Evolutionary conservation across 164 flowering plant genomes (phyloP).

Genomic region (Chimonanthus salicifolius): DNA sequence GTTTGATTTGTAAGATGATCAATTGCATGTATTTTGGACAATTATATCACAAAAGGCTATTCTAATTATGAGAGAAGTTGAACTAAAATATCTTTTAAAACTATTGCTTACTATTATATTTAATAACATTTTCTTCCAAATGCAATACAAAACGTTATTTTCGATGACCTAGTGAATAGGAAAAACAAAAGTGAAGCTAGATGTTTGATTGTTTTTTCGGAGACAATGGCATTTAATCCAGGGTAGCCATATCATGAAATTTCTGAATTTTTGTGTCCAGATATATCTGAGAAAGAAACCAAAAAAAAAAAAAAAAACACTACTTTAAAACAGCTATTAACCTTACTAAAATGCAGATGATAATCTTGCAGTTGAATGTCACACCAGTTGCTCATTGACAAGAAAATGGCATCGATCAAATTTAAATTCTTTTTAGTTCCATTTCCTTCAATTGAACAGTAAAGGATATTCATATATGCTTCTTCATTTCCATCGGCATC

Average conservation of each 20-base stretch:
- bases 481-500: slow-evolving; percentile 35
- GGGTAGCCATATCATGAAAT: neutral
- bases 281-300: neutral
- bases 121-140: no score
- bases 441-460: slow-evolving; percentile 32
- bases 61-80: no score
- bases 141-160: no score
- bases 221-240: neutral
- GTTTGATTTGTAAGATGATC: no score
- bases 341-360: slow-evolving; percentile 76
- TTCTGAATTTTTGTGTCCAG: neutral
- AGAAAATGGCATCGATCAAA: slow-evolving; percentile 49
- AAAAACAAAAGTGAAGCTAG: neutral
- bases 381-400: slow-evolving; percentile 64
- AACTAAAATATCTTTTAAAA: no score
- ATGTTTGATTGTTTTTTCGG: neutral
- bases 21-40: no score
- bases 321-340: slow-evolving; percentile 15
- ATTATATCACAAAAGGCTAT: no score
- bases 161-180: no score
- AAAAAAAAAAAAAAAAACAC: neutral
- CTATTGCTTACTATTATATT: no score
- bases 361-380: slow-evolving; percentile 59
- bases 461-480: slow-evolving; percentile 39
- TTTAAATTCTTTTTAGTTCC: slow-evolving; percentile 27